Evolutionary conservation across 2,329 filamentous ascomycete species (phyloP), one percentile per base, ranked within the genome.

Genomic region (Scytalidium sp.): DNA sequence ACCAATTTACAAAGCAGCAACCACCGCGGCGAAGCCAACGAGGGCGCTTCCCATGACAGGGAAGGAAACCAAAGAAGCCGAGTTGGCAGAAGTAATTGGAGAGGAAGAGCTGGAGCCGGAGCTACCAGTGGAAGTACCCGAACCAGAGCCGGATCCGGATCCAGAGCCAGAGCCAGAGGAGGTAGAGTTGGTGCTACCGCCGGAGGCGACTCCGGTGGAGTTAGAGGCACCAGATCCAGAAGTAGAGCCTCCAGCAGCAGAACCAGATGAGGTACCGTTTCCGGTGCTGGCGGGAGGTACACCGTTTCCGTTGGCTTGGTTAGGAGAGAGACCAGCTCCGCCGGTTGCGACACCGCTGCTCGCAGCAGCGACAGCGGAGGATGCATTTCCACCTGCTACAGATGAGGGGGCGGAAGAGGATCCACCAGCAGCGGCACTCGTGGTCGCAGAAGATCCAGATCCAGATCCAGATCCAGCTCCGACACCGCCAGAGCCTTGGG

Each of bases 401-500:
- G 73, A 69, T 2, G 68, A 64, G 59, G 76, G 80, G 7, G 69
- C 70, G 22, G 69, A 66, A 9, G 32, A 11, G 10, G 5, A 29
- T 7, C 25, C 13, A 29, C 8, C 25, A 29, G 52, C 19, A 19
- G 43, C 20, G 15, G 46, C 19, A 13, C 19, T 47, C n/a, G 45
- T 40, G 36, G 43, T 19, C n/a, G 43, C 11, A 15, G 50, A 39
- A 21, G 45, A 43, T n/a, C 36, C 40, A 21, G 54, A 44, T 13
- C 49, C 19, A 41, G 49, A 22, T 39, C 29, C 20, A 21, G 48
- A 46, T n/a, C 43, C 46, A 15, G 51, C 17, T 15, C 46, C 42
- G 29, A 21, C 40, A 32, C 11, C 22, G 11, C 25, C 45, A 47
- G 27, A 29, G 13, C 10, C 11, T 10, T 13, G 11, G 11, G 32